Conservation (phyloP, 2,329 filamentous ascomycete genomes). For the Ophiostoma pallidulum region DNA sequence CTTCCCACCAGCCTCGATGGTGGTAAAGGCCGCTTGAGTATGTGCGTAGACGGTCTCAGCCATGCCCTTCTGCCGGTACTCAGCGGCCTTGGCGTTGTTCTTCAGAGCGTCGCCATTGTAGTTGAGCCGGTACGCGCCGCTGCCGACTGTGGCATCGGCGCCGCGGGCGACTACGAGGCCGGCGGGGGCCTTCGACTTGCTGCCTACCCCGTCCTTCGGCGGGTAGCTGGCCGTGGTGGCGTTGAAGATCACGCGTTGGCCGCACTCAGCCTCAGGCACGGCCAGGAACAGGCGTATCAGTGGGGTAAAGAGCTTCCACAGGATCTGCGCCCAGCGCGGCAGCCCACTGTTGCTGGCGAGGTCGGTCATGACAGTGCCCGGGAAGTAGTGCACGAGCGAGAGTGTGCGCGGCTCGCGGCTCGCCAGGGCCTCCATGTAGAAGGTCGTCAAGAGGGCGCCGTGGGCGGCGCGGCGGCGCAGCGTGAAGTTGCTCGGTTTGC, state of each 20-base stretch:
- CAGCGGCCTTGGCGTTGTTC: not conserved
- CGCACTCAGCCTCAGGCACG: slow-evolving; percentile 3
- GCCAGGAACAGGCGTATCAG: not conserved
- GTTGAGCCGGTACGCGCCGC: slow-evolving; percentile 10
- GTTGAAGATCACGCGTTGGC: slow-evolving; percentile 5
- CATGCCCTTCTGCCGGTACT: not conserved
- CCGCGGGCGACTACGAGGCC: not conserved
- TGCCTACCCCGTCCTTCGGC: too few relatives aligned
- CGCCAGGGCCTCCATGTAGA: slow-evolving; percentile 8
- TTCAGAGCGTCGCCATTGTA: not conserved
- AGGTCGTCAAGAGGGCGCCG: not conserved
- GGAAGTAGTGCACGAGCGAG: slow-evolving; percentile 12
- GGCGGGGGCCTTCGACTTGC: not conserved
- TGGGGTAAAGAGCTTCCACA: not conserved
- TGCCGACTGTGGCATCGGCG: not conserved
- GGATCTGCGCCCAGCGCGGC: not conserved
- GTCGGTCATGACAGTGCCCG: slow-evolving; percentile 7
- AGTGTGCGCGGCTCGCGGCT: slow-evolving; percentile 2
- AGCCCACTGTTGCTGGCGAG: not conserved
- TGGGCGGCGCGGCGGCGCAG: not conserved
- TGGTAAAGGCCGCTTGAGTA: slow-evolving; percentile 5
- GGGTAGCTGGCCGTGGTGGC: not conserved
- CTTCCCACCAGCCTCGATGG: not conserved
- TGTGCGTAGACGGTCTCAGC: slow-evolving; percentile 6
- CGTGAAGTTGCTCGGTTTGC: not conserved